Evolutionary conservation across 768 basidiomycete genomes (phyloP).

Genomic region (Hericium coralloides): DNA sequence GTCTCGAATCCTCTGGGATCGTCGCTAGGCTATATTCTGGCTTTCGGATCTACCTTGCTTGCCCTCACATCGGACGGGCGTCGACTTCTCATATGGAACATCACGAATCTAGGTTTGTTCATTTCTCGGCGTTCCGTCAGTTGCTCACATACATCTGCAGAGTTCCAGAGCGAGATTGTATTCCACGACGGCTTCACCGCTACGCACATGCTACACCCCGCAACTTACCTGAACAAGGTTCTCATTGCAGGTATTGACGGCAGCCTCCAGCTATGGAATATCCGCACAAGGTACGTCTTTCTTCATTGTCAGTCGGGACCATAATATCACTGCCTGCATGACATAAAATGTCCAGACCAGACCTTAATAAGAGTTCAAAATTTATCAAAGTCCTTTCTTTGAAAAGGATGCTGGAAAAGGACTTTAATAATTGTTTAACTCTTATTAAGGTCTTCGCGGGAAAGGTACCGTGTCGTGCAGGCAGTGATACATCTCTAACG

Average conservation of each 20-base stretch:
- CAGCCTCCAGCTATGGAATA: conserved; percentile 88
- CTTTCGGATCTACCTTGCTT: conserved; percentile 78
- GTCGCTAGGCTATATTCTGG: conserved; percentile 50
- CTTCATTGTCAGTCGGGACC: conserved; percentile 3
- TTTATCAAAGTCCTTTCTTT: no score
- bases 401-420: no score
- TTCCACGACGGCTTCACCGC: conserved; percentile 85
- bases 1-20: conserved; percentile 58
- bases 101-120: conserved; percentile 43
- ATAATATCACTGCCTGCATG: no score
- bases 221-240: conserved; percentile 95
- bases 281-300: conserved; percentile 58
- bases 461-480: no score
- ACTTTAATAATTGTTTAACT: no score
- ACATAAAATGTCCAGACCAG: no score
- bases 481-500: no score
- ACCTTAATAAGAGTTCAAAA: no score
- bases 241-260: conserved; percentile 80
- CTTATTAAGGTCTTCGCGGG: no score
- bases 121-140: not conserved
- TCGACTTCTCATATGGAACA: conserved; percentile 74
- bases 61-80: conserved; percentile 73
- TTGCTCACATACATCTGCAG: conserved; percentile 6
- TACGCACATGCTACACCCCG: conserved; percentile 80
- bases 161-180: conserved; percentile 48